Percentiles rank a stretch among this genome's conserved stretches.
Evolutionary conservation across 768 basidiomycete genomes (phyloP).

Genomic region (Russula sp.): DNA sequence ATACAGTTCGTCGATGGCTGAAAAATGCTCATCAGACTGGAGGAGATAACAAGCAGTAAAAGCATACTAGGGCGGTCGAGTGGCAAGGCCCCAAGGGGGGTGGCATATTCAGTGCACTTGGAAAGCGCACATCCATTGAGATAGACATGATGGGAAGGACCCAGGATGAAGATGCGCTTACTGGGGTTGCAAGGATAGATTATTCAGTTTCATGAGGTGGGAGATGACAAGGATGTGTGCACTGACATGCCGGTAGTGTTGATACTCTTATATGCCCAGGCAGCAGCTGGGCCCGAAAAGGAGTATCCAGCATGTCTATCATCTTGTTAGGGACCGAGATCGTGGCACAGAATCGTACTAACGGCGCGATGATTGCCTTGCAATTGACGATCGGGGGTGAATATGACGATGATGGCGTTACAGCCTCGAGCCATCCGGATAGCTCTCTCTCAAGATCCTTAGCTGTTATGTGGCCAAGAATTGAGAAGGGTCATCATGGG

Average conservation of each 20-base stretch:
- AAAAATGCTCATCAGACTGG: neutral
- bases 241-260: conserved; percentile 75
- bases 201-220: neutral
- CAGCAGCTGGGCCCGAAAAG: conserved; percentile 90
- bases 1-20: conserved; percentile 62
- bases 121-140: conserved; percentile 84
- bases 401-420: conserved; percentile 45
- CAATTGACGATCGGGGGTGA: conserved; percentile 59
- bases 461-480: conserved; percentile 33
- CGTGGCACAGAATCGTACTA: conserved; percentile 29
- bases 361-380: conserved; percentile 96
- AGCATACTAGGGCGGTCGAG: conserved; percentile 72
- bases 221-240: neutral
- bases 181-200: conserved; percentile 34
- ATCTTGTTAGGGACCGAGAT: neutral
- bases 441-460: conserved; percentile 55
- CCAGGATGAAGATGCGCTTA: conserved; percentile 88
- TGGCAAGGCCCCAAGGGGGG: conserved; percentile 76
- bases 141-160: conserved; percentile 92
- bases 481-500: neutral
- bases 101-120: conserved; percentile 67
- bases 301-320: conserved; percentile 90
- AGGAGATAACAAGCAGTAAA: neutral
- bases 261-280: conserved; percentile 92
- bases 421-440: conserved; percentile 51